These are phyloP conservation scores for Microstegium vimineum DNA, from an alignment of 176 grass and related monocot genomes.

Conservation along the genomic window DNA sequence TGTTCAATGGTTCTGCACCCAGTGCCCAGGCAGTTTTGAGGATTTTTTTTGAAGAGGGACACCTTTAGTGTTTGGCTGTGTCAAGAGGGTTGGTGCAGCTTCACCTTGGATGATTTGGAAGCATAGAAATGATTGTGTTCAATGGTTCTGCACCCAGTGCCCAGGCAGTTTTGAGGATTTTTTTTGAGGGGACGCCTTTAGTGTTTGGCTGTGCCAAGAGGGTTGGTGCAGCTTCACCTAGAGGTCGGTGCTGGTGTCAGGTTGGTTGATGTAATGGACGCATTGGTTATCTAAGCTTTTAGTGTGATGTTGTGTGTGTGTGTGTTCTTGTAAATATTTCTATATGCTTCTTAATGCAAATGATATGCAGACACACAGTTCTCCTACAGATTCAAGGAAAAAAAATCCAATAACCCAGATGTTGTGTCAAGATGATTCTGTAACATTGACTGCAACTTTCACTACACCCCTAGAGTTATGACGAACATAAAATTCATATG, in stretches of 20 bases:
- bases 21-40: background rate
- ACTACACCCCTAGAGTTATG: background rate
- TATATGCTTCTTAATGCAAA: background rate
- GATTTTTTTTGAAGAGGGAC: background rate
- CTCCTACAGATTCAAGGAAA: background rate
- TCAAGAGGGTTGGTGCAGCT: background rate
- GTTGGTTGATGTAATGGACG: background rate
- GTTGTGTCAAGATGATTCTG: background rate
- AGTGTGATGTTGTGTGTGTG: background rate
- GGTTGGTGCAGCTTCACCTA: background rate
- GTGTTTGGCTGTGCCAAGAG: background rate
- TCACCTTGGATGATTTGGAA: background rate
- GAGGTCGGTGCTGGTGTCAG: background rate
- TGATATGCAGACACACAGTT: background rate
- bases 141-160: background rate
- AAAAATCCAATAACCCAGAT: background rate
- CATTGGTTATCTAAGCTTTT: background rate
- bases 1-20: background rate
- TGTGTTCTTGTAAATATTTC: background rate
- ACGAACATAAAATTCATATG: background rate
- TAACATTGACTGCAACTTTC: background rate
- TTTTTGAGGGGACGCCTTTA: background rate
- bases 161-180: background rate
- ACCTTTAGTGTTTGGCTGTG: background rate
- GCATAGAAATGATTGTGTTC: background rate